Conservation (phyloP, 345 rosid genomes). For the Pugionium cornutum region DNA sequence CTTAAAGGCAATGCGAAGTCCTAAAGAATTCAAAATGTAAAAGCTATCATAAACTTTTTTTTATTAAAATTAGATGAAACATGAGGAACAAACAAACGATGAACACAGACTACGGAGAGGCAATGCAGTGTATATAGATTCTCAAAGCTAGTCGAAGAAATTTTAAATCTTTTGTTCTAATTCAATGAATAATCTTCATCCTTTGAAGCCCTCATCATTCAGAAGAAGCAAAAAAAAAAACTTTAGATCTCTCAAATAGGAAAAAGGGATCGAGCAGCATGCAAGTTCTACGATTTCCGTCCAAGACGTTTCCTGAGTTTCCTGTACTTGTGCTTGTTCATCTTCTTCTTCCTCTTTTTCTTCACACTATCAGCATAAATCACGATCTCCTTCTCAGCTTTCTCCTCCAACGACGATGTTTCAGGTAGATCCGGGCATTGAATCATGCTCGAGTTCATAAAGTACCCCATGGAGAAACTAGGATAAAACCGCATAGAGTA, state of each 20-base stretch:
- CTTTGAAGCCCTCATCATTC: background rate
- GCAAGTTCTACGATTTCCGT: conserved; percentile 44
- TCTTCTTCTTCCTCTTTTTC: conserved; percentile 96
- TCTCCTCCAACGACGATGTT: conserved; percentile 25
- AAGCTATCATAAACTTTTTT: background rate
- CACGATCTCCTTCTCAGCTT: conserved; percentile 11
- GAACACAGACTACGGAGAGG: conserved; percentile 13
- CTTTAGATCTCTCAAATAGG: conserved; percentile 25
- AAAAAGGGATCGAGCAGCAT: background rate
- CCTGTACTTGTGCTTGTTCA: conserved; percentile 88
- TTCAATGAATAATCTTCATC: background rate
- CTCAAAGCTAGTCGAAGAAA: conserved; percentile 16
- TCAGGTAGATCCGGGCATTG: conserved; percentile 32
- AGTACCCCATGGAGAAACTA: conserved; percentile 45
- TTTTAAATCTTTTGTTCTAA: background rate
- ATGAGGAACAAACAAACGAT: conserved; percentile 4
- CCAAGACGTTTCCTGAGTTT: conserved; percentile 72
- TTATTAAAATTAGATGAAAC: background rate
- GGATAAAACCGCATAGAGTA: conserved; percentile 42
- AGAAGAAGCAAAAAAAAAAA: background rate
- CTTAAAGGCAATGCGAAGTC: background rate
- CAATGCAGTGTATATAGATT: conserved; percentile 3
- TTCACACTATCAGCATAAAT: conserved; percentile 85
- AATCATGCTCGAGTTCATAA: conserved; percentile 22
- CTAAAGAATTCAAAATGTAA: background rate